Conservation (phyloP, 2,329 filamentous ascomycete genomes). For the Ceratocystis ficicola region DNA sequence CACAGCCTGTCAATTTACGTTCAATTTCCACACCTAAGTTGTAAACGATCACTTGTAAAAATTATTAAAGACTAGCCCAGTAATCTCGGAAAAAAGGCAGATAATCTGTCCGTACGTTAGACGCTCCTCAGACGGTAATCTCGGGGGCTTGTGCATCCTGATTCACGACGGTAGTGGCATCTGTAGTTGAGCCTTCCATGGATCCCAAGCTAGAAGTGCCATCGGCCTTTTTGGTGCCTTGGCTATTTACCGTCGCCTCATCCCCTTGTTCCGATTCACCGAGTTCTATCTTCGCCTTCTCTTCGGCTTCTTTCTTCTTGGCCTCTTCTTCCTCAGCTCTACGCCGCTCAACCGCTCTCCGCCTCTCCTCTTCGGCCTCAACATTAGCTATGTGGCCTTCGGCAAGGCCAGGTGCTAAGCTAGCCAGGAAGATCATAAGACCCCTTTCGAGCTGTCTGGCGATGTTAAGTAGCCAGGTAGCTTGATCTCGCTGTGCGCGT, state of each 20-base stretch:
- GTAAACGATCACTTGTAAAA: no score
- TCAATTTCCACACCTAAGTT: no score
- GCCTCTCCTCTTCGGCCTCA: slow-evolving; percentile 40
- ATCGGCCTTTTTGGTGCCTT: background rate
- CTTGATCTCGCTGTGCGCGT: slow-evolving; percentile 35
- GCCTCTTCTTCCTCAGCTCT: slow-evolving; percentile 25
- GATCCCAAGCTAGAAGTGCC: background rate
- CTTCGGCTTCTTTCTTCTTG: slow-evolving; percentile 23
- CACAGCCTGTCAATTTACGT: background rate
- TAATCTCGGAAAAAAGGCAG: background rate
- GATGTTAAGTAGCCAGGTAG: slow-evolving; percentile 39
- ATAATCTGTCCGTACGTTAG: background rate
- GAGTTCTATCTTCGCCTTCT: background rate
- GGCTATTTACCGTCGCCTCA: background rate
- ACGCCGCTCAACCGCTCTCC: slow-evolving; percentile 32
- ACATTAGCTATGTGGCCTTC: slow-evolving; percentile 51
- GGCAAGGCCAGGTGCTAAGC: slow-evolving; percentile 52
- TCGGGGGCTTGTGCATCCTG: slow-evolving; percentile 2
- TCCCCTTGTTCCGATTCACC: background rate
- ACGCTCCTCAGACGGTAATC: background rate
- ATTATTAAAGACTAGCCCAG: background rate
- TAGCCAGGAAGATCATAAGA: slow-evolving; percentile 51
- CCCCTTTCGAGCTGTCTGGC: slow-evolving; percentile 39
- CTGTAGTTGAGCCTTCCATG: background rate
- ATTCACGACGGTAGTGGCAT: slow-evolving; percentile 6